These are phyloP conservation scores for Mycosphaerella sp. DNA, from an alignment of 2,329 filamentous ascomycete genomes.

Conservation along the genomic window DNA sequence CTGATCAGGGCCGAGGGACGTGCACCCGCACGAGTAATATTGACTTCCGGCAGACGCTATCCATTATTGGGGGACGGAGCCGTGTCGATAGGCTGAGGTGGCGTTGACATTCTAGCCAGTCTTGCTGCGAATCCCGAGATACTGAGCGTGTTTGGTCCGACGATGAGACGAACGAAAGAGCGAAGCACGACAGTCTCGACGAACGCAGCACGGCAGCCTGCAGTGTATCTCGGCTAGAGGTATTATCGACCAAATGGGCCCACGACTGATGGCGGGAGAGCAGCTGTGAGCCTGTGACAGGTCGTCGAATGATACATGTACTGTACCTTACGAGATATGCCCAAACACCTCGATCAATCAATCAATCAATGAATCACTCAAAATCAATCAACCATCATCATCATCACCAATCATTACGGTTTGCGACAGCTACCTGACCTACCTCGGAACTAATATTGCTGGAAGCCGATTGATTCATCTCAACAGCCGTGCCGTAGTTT, in stretches of 20 bases:
- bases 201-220: conserved; percentile 11
- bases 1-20: conserved; percentile 17
- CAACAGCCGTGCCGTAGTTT: not conserved
- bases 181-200: conserved; percentile 2
- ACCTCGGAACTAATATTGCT: not conserved
- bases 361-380: not conserved
- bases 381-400: conserved; percentile 1
- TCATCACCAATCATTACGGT: no score
- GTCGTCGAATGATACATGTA: conserved; percentile 11
- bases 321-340: no score
- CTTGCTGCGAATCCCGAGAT: conserved; percentile 1
- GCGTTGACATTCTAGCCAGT: conserved; percentile 6
- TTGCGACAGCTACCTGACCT: conserved; percentile 5
- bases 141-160: conserved; percentile 2
- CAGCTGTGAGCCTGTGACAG: conserved; percentile 11
- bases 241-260: no score
- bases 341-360: conserved; percentile 3
- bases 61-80: conserved; percentile 14
- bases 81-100: conserved; percentile 9
- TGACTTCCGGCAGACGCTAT: conserved; percentile 17
- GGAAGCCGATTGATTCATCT: conserved; percentile 13
- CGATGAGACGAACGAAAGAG: not conserved
- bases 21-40: conserved; percentile 6
- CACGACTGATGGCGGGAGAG: not conserved
- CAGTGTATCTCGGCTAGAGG: conserved; percentile 1